phyloP scores from a whole-genome alignment of 768 basidiomycete genomes.

The Russula earlei region DNA sequence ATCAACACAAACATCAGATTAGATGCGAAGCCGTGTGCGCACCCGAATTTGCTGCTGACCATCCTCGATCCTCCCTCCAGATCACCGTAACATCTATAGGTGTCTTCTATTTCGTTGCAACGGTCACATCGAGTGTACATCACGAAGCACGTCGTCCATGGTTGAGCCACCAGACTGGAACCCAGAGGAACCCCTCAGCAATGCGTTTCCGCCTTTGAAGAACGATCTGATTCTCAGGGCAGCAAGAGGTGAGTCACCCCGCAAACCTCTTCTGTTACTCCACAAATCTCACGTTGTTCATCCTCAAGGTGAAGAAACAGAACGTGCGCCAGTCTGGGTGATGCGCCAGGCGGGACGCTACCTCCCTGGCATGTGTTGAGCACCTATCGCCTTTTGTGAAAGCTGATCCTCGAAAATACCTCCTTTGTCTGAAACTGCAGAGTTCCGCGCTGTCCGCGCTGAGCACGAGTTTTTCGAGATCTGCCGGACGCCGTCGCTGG shows the following conservation, averaged over 20 bases:
- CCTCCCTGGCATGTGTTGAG: constrained; percentile 60
- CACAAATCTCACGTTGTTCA: neutral
- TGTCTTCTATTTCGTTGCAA: no score
- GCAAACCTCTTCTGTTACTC: neutral
- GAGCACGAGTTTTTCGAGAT: constrained; percentile 91
- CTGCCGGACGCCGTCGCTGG: constrained; percentile 85
- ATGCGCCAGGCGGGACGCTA: constrained; percentile 97
- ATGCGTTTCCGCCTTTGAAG: constrained; percentile 57
- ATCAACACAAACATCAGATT: no score
- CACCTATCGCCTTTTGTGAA: constrained; percentile 1
- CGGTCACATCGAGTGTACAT: neutral
- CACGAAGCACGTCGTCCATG: neutral
- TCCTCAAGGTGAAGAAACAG: constrained; percentile 63
- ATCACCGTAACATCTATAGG: no score
- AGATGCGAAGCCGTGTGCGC: no score
- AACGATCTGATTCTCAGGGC: constrained; percentile 89
- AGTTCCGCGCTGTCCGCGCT: constrained; percentile 82
- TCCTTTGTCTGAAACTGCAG: constrained; percentile 32
- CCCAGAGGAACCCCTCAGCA: constrained; percentile 2
- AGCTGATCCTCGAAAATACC: neutral
- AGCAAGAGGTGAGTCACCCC: constrained; percentile 51
- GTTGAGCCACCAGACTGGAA: constrained; percentile 13
- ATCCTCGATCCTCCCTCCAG: no score
- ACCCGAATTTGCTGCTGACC: no score
- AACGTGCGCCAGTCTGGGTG: constrained; percentile 95